Evolutionary conservation across 169 alveolate species (phyloP).

Genomic region (Plasmodium ovale): DNA sequence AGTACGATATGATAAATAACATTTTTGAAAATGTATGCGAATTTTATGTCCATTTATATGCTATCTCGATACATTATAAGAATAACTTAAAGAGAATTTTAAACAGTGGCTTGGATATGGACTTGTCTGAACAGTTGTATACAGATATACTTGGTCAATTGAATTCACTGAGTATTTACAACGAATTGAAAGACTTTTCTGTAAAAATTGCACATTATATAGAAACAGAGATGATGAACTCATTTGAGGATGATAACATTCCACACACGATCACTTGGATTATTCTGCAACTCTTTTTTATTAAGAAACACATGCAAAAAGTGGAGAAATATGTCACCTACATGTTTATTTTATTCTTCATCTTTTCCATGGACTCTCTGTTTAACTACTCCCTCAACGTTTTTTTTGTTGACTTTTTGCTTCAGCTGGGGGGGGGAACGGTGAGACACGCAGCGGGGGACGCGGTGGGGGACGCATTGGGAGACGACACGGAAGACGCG

Average conservation of each 20-base stretch:
- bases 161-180: too few relatives aligned
- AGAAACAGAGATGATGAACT: too few relatives aligned
- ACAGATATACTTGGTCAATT: slow-evolving; percentile 9
- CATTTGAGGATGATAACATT: not conserved
- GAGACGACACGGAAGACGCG: not conserved
- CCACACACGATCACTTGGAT: slow-evolving; percentile 19
- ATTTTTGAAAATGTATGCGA: slow-evolving; percentile 25
- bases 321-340: not conserved
- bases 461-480: not conserved
- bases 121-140: not conserved
- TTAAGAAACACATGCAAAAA: slow-evolving; percentile 21
- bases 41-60: slow-evolving; percentile 46
- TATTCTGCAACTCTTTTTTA: slow-evolving; percentile 30
- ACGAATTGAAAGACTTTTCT: too few relatives aligned
- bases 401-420: slow-evolving; percentile 14
- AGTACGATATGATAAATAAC: not conserved
- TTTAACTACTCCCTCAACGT: slow-evolving; percentile 15
- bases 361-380: not conserved
- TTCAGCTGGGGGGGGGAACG: not conserved
- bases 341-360: slow-evolving; percentile 38
- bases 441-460: not conserved
- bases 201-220: too few relatives aligned
- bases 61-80: not conserved
- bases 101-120: not conserved
- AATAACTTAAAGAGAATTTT: slow-evolving; percentile 12